These are phyloP conservation scores for Diutina ranongensis DNA, from an alignment of 1,139 yeast species.

Conservation along the genomic window DNA sequence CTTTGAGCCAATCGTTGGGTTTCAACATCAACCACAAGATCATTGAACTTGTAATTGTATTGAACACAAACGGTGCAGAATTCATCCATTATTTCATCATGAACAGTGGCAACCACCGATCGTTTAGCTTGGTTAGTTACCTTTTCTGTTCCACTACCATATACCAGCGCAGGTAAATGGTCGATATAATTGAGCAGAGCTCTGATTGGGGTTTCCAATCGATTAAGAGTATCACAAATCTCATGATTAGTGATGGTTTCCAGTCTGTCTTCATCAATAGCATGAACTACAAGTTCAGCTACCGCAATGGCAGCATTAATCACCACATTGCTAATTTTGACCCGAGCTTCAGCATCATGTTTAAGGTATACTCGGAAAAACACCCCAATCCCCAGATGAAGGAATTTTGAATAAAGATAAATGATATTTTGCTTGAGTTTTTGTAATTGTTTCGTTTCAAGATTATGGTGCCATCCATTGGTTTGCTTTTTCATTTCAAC, in stretches of 20 bases:
- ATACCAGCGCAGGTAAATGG: slow-evolving; percentile 33
- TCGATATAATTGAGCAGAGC: slow-evolving; percentile 29
- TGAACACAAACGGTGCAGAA: slow-evolving; percentile 53
- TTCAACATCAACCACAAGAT: slow-evolving; percentile 52
- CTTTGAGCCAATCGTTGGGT: slow-evolving; percentile 42
- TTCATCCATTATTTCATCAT: slow-evolving; percentile 51
- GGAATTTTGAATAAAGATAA: neutral
- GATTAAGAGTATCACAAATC: slow-evolving; percentile 45
- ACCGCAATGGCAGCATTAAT: slow-evolving; percentile 58
- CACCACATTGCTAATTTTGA: slow-evolving; percentile 44
- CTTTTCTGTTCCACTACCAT: slow-evolving; percentile 20
- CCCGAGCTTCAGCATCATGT: slow-evolving; percentile 48
- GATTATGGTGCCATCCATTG: neutral
- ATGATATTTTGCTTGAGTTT: neutral
- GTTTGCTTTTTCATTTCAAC: neutral
- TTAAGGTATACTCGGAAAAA: slow-evolving; percentile 36
- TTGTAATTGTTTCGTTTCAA: neutral
- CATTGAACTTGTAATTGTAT: slow-evolving; percentile 52
- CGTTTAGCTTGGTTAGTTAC: slow-evolving; percentile 19
- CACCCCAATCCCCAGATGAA: slow-evolving; percentile 19
- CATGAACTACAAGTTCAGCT: slow-evolving; percentile 44
- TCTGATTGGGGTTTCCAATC: slow-evolving; percentile 47
- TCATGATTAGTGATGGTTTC: slow-evolving; percentile 38
- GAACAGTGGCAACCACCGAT: slow-evolving; percentile 36
- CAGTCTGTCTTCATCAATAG: slow-evolving; percentile 52